Evolutionary conservation across 2,329 filamentous ascomycete genomes (phyloP).

Genomic region (Fusarium mundagurra): DNA sequence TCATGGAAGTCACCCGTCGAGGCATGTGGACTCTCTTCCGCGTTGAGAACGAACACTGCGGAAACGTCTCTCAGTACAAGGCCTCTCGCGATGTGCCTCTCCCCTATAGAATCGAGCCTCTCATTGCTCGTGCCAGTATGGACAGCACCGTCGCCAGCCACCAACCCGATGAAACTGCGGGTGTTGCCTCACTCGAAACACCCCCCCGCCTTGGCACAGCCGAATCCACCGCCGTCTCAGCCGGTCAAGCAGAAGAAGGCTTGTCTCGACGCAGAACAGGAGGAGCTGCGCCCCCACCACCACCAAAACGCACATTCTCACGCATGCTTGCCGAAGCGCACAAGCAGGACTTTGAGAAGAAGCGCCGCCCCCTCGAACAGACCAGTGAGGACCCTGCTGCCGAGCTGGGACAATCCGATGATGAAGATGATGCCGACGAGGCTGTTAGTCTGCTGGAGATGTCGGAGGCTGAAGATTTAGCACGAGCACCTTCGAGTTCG

Average conservation of each 20-base stretch:
- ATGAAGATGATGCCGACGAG: conserved; percentile 47
- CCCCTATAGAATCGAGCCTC: conserved; percentile 74
- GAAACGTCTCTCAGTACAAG: conserved; percentile 89
- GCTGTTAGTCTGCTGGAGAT: conserved; percentile 42
- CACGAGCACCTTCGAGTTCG: conserved; percentile 26
- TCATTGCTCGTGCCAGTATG: conserved; percentile 54
- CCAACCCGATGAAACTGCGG: not conserved
- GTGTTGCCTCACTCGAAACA: conserved; percentile 1
- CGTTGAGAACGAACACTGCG: conserved; percentile 97
- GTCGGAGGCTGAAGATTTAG: conserved; percentile 39
- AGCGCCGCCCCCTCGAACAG: conserved; percentile 55
- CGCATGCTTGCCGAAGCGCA: conserved; percentile 85
- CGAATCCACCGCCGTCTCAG: conserved; percentile 28
- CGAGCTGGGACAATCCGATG: conserved; percentile 46
- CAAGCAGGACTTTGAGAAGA: conserved; percentile 91
- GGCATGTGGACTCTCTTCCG: conserved; percentile 93
- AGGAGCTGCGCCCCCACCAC: conserved; percentile 45
- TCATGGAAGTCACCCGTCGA: conserved; percentile 84
- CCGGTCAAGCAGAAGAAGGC: conserved; percentile 33
- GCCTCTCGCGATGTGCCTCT: conserved; percentile 88
- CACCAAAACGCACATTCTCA: conserved; percentile 51
- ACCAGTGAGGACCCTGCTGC: conserved; percentile 36
- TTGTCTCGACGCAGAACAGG: conserved; percentile 48
- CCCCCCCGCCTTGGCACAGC: conserved; percentile 30
- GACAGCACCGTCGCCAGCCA: conserved; percentile 41